A percentile compares a stretch with the other conserved stretches of the same genome.
Evolutionary conservation across 1,284 basidiomycete genomes (phyloP).

Genomic region (Malassezia caprae): DNA sequence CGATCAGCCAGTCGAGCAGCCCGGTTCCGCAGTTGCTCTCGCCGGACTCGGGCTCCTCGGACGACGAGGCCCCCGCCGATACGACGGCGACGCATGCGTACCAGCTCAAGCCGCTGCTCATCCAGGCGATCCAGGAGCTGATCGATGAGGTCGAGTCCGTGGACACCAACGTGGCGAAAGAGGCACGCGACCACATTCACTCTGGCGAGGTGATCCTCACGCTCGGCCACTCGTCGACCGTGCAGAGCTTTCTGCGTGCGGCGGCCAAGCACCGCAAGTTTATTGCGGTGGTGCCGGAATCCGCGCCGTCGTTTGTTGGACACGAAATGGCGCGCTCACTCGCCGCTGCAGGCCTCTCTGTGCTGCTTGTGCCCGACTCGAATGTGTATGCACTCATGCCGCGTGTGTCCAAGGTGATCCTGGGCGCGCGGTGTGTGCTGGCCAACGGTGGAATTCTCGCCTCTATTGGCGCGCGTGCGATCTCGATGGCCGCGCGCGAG

Average conservation of each 20-base stretch:
- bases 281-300: slow-evolving; percentile 90
- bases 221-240: slow-evolving; percentile 78
- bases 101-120: slow-evolving; percentile 49
- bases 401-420: slow-evolving; percentile 86
- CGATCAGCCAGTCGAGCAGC: neutral
- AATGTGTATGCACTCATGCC: slow-evolving; percentile 93
- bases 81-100: slow-evolving; percentile 23
- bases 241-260: slow-evolving; percentile 83
- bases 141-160: slow-evolving; percentile 91
- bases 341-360: slow-evolving; percentile 74
- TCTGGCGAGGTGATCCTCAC: slow-evolving; percentile 94
- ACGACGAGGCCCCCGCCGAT: slow-evolving; percentile 2
- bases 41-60: slow-evolving; percentile 3
- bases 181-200: slow-evolving; percentile 90
- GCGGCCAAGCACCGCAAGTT: slow-evolving; percentile 84
- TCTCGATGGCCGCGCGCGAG: slow-evolving; percentile 76
- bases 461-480: slow-evolving; percentile 70
- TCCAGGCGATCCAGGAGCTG: slow-evolving; percentile 57
- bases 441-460: slow-evolving; percentile 93
- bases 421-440: slow-evolving; percentile 83
- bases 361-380: slow-evolving; percentile 87
- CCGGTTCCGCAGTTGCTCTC: neutral
- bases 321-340: slow-evolving; percentile 63
- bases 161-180: slow-evolving; percentile 86
- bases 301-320: slow-evolving; percentile 76